Evolutionary conservation across 257 asterid species (phyloP).

Genomic region (Phtheirospermum japonicum): DNA sequence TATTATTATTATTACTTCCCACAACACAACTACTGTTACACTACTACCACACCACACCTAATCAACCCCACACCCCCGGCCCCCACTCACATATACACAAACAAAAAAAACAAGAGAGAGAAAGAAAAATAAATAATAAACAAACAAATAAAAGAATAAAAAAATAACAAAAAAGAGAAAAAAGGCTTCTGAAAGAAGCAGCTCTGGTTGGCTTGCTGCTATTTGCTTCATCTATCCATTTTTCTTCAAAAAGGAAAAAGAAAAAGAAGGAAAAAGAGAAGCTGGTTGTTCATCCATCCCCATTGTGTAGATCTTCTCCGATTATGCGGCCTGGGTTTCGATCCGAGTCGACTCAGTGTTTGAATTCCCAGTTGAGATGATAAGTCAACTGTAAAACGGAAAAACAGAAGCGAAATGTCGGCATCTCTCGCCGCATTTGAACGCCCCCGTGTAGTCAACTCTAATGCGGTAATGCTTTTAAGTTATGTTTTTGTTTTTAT

Average conservation of each 20-base stretch:
- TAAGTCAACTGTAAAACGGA: constrained; percentile 27
- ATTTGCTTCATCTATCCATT: constrained; percentile 29
- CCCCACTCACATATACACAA: constrained; percentile 4
- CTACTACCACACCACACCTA: not conserved
- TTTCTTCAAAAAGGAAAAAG: not conserved
- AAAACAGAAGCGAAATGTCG: constrained; percentile 46
- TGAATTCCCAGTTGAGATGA: constrained; percentile 32
- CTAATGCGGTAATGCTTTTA: constrained; percentile 63
- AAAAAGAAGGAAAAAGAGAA: not conserved
- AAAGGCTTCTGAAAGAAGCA: constrained; percentile 26
- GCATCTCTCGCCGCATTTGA: constrained; percentile 76
- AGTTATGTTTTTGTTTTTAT: not conserved
- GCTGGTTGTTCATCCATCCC: constrained; percentile 19
- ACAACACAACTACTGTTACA: too few relatives aligned
- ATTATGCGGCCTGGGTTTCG: constrained; percentile 28
- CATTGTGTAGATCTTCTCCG: constrained; percentile 31
- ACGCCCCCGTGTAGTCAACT: constrained; percentile 67
- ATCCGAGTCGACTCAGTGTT: constrained; percentile 35
- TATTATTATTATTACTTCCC: constrained; percentile 11
- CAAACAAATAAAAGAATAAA: too few relatives aligned
- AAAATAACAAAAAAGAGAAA: not conserved
- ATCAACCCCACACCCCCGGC: constrained; percentile 4
- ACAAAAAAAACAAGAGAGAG: constrained; percentile 14
- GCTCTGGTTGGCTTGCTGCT: constrained; percentile 32
- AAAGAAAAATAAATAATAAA: not conserved